Base-by-base conservation (phyloP, 805 yeast species). In the Schwanniomyces occidentalis region DNA sequence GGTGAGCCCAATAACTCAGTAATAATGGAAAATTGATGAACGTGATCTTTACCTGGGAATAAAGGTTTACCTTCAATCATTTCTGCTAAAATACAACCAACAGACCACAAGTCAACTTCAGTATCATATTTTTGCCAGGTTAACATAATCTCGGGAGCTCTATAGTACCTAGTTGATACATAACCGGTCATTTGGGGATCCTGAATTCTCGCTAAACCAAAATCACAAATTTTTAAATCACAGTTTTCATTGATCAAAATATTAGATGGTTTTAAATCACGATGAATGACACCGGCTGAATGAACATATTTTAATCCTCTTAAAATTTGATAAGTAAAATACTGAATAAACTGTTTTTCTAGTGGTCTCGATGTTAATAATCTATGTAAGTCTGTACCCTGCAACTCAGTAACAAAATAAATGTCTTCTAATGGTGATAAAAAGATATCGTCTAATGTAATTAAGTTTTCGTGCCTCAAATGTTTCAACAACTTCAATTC, bases 121-220 rank as follows among this genome's bases (percentile, higher is more conserved):
- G 87, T 82, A 54, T 90, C 96, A 64, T 91, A 91, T 57, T 91
- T 88, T 61, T 91, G 99, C 98, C 98, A 91, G 17, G 97, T 89
- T 45, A 91, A 75, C 99, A 91, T 91, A 62, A 91, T 91, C 60
- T 91, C 99, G 2, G 99, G 99, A 0, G 98, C 99, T 44, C 99
- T 77, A 64, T 91, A 91, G 69, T 89, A 91, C 54, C 99, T 66
- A 4, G 99, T 91, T 4, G 95, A 84, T 12, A 91, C 99, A 59
- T 91, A 91, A 7, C 98, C 99, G 1, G 98, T 91, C 99, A 91
- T 91, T 61, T 91, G 98, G 9, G 97, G 96, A 65, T 91, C 99
- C 69, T 91, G 97, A 54, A 91, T 85, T 57, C 99, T 77, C 21
- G 98, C 98, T 41, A 91, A 71, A 15, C 99, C 99, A 58, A 91